phyloP scores from a whole-genome alignment of 2,329 filamentous ascomycete genomes.

The Aschersonia sp. region DNA sequence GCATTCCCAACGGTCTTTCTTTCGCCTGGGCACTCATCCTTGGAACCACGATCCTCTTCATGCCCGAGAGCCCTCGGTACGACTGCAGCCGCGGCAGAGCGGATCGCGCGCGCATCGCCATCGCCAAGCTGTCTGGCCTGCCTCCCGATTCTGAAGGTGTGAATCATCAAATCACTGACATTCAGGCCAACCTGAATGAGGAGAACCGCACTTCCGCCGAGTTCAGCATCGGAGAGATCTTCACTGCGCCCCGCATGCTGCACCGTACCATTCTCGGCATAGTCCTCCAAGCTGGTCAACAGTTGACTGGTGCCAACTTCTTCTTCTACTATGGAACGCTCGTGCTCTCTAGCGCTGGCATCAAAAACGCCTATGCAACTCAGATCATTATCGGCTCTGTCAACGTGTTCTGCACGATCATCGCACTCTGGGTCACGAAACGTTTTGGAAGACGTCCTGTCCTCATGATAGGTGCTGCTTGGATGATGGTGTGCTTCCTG shows the following conservation, averaged over 20 bases:
- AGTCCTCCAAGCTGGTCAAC: slow-evolving; percentile 48
- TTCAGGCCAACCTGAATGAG: slow-evolving; percentile 33
- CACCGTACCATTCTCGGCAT: slow-evolving; percentile 51
- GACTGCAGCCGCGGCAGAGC: slow-evolving; percentile 30
- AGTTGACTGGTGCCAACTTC: slow-evolving; percentile 55
- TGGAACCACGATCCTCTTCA: slow-evolving; percentile 31
- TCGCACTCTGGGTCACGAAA: slow-evolving; percentile 50
- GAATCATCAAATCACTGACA: slow-evolving; percentile 33
- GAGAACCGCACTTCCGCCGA: slow-evolving; percentile 30
- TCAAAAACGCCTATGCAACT: slow-evolving; percentile 50
- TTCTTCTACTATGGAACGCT: slow-evolving; percentile 55
- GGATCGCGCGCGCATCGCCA: slow-evolving; percentile 32
- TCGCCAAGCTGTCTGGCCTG: slow-evolving; percentile 30
- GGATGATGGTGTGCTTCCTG: slow-evolving; percentile 41
- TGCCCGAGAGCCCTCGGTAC: slow-evolving; percentile 40
- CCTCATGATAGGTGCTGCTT: slow-evolving; percentile 47
- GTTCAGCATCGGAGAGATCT: slow-evolving; percentile 42
- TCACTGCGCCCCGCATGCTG: slow-evolving; percentile 51
- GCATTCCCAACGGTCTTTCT: slow-evolving; percentile 44
- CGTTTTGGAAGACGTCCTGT: slow-evolving; percentile 48
- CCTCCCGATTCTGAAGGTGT: slow-evolving; percentile 23
- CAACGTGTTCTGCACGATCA: slow-evolving; percentile 53
- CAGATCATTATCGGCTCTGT: slow-evolving; percentile 54
- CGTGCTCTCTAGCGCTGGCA: slow-evolving; percentile 51
- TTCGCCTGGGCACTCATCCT: slow-evolving; percentile 41